Percentiles rank a stretch among this genome's conserved stretches.
Evolutionary conservation across 345 rosid species (phyloP).

Genomic region (Garcia nutans): DNA sequence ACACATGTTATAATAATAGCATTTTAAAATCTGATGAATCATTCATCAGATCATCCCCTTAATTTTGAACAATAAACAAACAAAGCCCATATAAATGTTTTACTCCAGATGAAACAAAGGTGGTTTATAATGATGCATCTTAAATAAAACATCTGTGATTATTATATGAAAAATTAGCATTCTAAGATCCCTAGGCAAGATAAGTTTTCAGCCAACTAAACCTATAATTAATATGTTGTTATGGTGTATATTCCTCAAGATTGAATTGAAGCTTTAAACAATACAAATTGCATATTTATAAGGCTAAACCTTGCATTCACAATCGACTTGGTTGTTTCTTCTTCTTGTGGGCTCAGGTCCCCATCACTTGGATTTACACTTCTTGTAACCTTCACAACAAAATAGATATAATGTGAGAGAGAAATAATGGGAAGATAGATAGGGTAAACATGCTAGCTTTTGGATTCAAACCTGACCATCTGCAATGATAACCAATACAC

Average conservation of each 20-base stretch:
- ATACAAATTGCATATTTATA: not conserved
- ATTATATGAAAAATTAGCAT: not conserved
- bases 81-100: too few relatives aligned
- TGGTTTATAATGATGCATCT: too few relatives aligned
- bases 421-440: not conserved
- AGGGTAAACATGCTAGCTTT: slow-evolving; percentile 1
- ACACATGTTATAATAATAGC: not conserved
- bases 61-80: too few relatives aligned
- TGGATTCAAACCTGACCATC: slow-evolving; percentile 70
- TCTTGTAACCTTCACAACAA: slow-evolving; percentile 55
- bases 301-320: slow-evolving; percentile 57
- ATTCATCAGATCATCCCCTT: not conserved
- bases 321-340: slow-evolving; percentile 53
- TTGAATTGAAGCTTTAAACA: not conserved
- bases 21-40: not conserved
- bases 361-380: slow-evolving; percentile 39
- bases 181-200: not conserved
- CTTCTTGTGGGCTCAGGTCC: slow-evolving; percentile 60
- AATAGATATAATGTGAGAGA: not conserved
- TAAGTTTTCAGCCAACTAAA: not conserved
- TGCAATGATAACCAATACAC: slow-evolving; percentile 68
- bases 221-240: not conserved
- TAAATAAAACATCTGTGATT: not conserved
- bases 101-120: too few relatives aligned
- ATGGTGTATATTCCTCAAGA: not conserved